Evolutionary conservation across 345 rosid species (phyloP), one percentile per base, ranked within the genome.

Genomic region (Salix koriyanagi): DNA sequence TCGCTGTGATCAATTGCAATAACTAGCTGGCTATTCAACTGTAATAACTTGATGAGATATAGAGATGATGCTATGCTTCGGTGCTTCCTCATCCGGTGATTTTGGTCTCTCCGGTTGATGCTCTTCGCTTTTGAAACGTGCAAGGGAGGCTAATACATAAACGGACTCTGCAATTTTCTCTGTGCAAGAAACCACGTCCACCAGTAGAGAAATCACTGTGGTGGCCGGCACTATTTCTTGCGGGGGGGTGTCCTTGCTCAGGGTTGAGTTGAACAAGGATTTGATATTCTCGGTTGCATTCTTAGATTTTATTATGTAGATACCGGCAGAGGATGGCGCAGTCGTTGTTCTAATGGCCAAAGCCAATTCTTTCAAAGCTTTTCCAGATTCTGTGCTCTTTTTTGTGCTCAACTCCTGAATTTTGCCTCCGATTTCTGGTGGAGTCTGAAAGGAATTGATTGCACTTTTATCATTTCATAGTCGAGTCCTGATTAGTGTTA

Each of bases 351-450:
- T 82, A 70, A 88, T 44, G 12, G 91, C 82, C 42, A 21, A 5
- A 15, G 92, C 82, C 70, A 88, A 69, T 83, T 88, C 90, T 71
- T 85, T 87, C 61, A 89, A 42, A 30, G 90, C 89, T 68, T 77
- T 82, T 23, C 89, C 90, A 0, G 84, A 83, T 65, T 90, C 94
- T 26, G 8, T 23, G 85, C 91, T 88, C 83, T 90, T 83, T 30
- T 74, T 75, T 46, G 62, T 82, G 76, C 89, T 84, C 28, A 76
- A 75, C 52, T 80, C 88, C 78, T 83, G 58, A 42, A 92, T 28
- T 74, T 69, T 78, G 11, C 48, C 75, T 56, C 74, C 76, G 9
- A 83, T 79, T 73, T 88, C 86, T 36, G 32, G 25, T 60, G 92
- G 75, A 12, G 71, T 79, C 92, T 91, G 83, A 74, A 80, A 77